Evolutionary conservation across 352 stramenopile species (phyloP), one percentile per base, ranked within the genome.

Genomic region (Lagenidium giganteum): DNA sequence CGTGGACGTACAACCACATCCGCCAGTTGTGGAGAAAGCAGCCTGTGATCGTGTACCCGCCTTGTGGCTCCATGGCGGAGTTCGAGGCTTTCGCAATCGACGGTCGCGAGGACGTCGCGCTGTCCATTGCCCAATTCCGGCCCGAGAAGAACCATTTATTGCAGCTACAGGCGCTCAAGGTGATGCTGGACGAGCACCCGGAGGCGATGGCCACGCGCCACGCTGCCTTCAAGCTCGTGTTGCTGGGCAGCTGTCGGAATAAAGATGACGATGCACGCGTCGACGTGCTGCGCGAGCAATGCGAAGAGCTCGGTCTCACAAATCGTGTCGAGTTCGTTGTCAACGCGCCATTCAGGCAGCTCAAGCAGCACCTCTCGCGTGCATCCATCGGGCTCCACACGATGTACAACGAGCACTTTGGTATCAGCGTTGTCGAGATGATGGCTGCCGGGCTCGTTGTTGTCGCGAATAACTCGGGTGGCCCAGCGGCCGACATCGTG

Each of bases 381-480:
- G 80, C 88, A 45, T 82, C 78, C 7, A 86, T 99, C 16, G 97
- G 97, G 4, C 58, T 99, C 6, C 97, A 99, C 72, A 99, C 96
- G 12, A 99, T 99, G 97, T 98, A 95, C 75, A 98, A 99, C 47
- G 97, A 99, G 65, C 97, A 99, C 68, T 99, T 99, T 78, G 97
- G 97, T 7, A 99, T 99, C 63, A 96, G 95, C 37, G 94, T 99
- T 24, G 97, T 99, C 31, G 97, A 99, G 75, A 99, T 99, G 94
- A 98, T 99, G 93, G 90, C 96, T 8, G 92, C 96, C 2, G 96
- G 96, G 9, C 65, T 99, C 43, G 65, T 99, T 1, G 80, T 95
- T 0, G 69, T 99, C 6, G 97, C 96, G 5, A 97, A 99, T 70
- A 87, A 98, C 59, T 98, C 91, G 6, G 97, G 96, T 30, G 97